Conservation (phyloP, 495 filamentous ascomycete species). For the Neurospora hispaniola region DNA sequence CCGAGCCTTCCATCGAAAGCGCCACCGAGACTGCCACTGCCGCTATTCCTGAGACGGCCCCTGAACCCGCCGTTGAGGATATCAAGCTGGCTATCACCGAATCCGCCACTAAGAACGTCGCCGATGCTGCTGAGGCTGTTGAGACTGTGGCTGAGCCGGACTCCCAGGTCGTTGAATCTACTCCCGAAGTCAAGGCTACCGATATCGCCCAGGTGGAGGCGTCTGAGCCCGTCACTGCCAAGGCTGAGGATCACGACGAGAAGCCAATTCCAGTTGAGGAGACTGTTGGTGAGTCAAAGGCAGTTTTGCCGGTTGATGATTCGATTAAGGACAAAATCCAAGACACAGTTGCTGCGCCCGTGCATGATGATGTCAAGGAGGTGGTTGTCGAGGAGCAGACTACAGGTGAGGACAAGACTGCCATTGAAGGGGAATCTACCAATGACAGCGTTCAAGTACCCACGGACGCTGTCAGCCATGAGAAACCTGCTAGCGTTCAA, state of each 20-base stretch:
- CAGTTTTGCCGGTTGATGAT: slow-evolving; percentile 1
- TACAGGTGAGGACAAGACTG: slow-evolving; percentile 2
- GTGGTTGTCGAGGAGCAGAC: neutral
- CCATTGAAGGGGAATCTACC: slow-evolving; percentile 1
- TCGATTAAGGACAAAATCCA: neutral
- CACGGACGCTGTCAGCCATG: slow-evolving; percentile 1
- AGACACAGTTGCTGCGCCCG: neutral
- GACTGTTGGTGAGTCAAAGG: neutral
- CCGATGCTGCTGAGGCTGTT: neutral
- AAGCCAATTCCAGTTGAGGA: slow-evolving; percentile 8
- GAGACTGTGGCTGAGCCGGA: slow-evolving; percentile 1
- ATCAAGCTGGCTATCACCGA: neutral
- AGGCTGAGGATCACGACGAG: neutral
- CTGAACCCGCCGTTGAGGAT: neutral
- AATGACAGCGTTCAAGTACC: neutral
- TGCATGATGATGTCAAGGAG: neutral
- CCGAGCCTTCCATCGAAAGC: slow-evolving; percentile 2
- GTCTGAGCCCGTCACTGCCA: neutral
- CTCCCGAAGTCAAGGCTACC: slow-evolving; percentile 4
- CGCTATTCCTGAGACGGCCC: neutral
- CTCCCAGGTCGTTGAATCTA: slow-evolving; percentile 2
- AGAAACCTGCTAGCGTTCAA: neutral
- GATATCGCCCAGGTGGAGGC: slow-evolving; percentile 3
- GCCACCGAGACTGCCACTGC: neutral
- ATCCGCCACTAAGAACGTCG: neutral